Base-by-base conservation (phyloP, 1,284 basidiomycete species). In the Puccinia coronata region DNA sequence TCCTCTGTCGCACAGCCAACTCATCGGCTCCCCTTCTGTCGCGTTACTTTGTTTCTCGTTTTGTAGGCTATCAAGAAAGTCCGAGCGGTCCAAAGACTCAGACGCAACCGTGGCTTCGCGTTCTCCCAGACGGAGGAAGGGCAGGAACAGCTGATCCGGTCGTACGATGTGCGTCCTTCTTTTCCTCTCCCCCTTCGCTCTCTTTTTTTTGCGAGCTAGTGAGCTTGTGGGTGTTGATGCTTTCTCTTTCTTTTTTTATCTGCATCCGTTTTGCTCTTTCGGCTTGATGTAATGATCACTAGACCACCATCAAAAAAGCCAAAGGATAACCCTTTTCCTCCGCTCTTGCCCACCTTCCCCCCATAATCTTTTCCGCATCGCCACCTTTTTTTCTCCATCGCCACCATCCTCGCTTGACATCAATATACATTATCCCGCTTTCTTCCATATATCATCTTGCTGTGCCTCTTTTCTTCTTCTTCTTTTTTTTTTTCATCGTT, bases 41-140 rank as follows among this genome's bases (percentile, higher is more conserved):
- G 28, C 18, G 51, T 16, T 43, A 47, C 2, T 31, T 47, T 70
- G 20, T 41, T 14, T 3, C 4, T 9, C 59, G 41, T 36, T 41
- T n/a, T 34, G n/a, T 71, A 70, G 86, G 95, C 95, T 9, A 98
- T 98, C 89, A 97, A 97, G 87, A 98, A 98, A 86, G 96, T 98
- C 16, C 91, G 96, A 47, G 96, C 95, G 0, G 93, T 95, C 0
- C 96, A 98, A 86, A 91, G 95, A 59, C 94, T 98, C 92, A 91
- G 95, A 28, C 90, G 93, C 82, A 96, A 94, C 84, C 91, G 96
- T 81, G 95, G 95, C 0, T 98, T 98, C 86, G 95, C 96, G 0
- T 98, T 98, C 89, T 94, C 92, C 85, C 95, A 98, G 87, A 86
- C 85, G 31, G 85, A 86, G 78, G 85, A 84, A 34, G 84, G 83